Base-by-base conservation (phyloP, 495 filamentous ascomycete species). In the Oidiodendron maius region DNA sequence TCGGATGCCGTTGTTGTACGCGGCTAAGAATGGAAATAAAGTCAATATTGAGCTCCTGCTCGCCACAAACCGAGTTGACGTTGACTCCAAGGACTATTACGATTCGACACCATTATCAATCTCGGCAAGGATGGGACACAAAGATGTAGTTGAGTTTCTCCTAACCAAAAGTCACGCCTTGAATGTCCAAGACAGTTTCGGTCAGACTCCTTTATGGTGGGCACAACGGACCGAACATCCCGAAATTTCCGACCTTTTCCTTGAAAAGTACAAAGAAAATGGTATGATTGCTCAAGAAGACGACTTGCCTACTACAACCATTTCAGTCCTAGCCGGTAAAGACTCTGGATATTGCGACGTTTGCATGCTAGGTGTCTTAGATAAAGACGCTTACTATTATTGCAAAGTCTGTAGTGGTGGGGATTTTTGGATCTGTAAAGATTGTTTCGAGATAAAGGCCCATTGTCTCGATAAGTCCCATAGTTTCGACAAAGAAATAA, bases 231-330 rank as follows among this genome's bases (percentile, higher is more conserved):
- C n/a, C 20, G 48, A 10, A 25, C 4, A 38, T 38, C 22, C 28
- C n/a, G 25, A 44, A 16, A 45, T 51, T 16, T 18, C 39, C 16
- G 23, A 35, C 23, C 40, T 51, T 17, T 34, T 51, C 17, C 25
- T 51, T 45, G 18, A 51, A 50, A 43, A 50, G 23, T 50, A 43
- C n/a, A 50, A 16, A 39, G 40, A 51, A 24, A 51, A 44, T 21
- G 40, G 48, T 8, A 51, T 44, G 39, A 36, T 15, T 35, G 20
- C 15, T 25, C 5, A 22, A 22, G 48, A 51, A 44, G 25, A 51
- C 22, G 32, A 38, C 17, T 15, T 22, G 17, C 28, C 48, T 35
- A 38, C 30, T 38, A 43, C 38, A 2, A 50, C 3, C 15, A 32
- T 34, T 50, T 34, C 26, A 42, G 38, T 50, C 37, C 24, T 22